Evolutionary conservation across 306 rosid genomes (phyloP).

Genomic region (Abrus precatorius): DNA sequence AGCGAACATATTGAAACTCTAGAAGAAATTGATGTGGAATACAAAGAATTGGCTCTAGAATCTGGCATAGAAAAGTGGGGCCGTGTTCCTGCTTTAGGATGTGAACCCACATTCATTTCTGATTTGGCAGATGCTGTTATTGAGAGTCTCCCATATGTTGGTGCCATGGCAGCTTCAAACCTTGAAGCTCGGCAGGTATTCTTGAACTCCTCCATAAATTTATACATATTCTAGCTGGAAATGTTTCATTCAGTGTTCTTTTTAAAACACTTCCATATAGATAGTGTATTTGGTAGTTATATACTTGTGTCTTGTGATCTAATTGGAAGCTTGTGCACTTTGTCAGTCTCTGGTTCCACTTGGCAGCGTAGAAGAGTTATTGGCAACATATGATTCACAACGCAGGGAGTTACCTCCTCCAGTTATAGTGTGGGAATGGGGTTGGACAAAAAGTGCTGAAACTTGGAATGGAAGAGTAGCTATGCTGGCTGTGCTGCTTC

Average conservation of each 20-base stretch:
- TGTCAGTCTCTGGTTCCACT: constrained; percentile 83
- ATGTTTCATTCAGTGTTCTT: not conserved
- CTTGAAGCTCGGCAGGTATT: constrained; percentile 90
- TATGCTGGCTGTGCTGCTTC: constrained; percentile 82
- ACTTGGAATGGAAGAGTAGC: constrained; percentile 95
- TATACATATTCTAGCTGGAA: not conserved
- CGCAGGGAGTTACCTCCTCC: constrained; percentile 86
- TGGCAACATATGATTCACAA: constrained; percentile 83
- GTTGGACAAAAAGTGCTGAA: constrained; percentile 92
- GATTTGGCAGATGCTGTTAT: constrained; percentile 90
- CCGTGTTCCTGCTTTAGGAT: constrained; percentile 94
- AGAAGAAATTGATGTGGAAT: constrained; percentile 94
- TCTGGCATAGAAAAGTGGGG: constrained; percentile 86
- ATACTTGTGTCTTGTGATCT: constrained; percentile 15
- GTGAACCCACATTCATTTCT: constrained; percentile 83
- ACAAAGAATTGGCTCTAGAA: constrained; percentile 75
- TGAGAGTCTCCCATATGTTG: constrained; percentile 88
- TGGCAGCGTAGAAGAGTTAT: constrained; percentile 86
- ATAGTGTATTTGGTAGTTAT: not conserved
- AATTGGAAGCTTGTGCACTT: constrained; percentile 42
- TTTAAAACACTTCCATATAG: not conserved
- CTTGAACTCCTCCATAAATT: not conserved
- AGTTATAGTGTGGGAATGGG: constrained; percentile 85
- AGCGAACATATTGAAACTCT: constrained; percentile 93
- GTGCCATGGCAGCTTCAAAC: constrained; percentile 91